These are phyloP conservation scores for Phytopythium delawarense DNA, from an alignment of 352 stramenopile genomes.

Conservation along the genomic window DNA sequence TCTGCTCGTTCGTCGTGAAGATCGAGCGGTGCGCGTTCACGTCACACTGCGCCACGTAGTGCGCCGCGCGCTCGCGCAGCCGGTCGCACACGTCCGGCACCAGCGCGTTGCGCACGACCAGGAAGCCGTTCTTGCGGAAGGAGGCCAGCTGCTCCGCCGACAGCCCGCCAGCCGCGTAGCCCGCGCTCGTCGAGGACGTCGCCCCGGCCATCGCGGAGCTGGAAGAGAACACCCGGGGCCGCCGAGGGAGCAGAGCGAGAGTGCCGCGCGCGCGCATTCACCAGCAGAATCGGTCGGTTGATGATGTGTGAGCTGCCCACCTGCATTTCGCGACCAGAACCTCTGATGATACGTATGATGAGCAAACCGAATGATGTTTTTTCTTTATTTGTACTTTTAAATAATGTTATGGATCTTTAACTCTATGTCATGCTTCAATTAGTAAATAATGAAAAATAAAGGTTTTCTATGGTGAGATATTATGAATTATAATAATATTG, in stretches of 20 bases:
- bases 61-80: constrained; percentile 38
- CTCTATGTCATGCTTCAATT: too few relatives aligned
- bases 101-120: constrained; percentile 49
- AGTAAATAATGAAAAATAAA: too few relatives aligned
- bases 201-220: background rate
- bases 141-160: constrained; percentile 53
- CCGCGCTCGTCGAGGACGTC: constrained; percentile 7
- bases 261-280: constrained; percentile 1
- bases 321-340: too few relatives aligned
- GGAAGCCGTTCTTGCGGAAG: constrained; percentile 63
- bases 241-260: background rate
- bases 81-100: constrained; percentile 40
- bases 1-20: constrained; percentile 83
- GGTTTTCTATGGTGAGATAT: too few relatives aligned
- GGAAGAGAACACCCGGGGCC: background rate
- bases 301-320: background rate
- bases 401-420: too few relatives aligned
- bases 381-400: too few relatives aligned
- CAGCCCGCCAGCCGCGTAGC: constrained; percentile 22
- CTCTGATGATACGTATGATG: too few relatives aligned
- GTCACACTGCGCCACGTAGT: constrained; percentile 63
- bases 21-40: constrained; percentile 64
- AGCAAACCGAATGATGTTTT: too few relatives aligned
- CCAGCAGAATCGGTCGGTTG: background rate
- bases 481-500: too few relatives aligned